These are phyloP conservation scores for Clavispora phyllophila DNA, from an alignment of 805 yeast species.

Conservation along the genomic window DNA sequence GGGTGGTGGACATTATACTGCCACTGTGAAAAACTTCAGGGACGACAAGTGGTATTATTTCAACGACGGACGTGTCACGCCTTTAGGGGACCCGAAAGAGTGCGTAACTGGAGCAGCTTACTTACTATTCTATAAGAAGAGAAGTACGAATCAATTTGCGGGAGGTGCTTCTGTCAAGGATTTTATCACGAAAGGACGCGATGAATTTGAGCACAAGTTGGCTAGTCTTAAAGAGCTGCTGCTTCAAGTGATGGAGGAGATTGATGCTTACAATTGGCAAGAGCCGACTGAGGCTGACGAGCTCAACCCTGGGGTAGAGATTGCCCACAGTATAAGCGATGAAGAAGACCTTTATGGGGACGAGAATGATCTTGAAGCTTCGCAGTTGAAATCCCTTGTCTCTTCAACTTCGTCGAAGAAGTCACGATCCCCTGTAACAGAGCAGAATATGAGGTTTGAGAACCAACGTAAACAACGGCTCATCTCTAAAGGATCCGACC, in stretches of 20 bases:
- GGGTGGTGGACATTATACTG: constrained; percentile 97
- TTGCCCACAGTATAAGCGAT: neutral
- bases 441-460: constrained; percentile 11
- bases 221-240: constrained; percentile 31
- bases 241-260: constrained; percentile 7
- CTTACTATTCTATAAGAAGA: constrained; percentile 71
- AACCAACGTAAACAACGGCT: constrained; percentile 17
- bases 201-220: constrained; percentile 36
- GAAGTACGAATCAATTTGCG: constrained; percentile 25
- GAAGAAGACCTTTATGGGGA: constrained; percentile 8
- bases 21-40: constrained; percentile 73
- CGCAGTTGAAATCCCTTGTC: neutral
- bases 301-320: constrained; percentile 10
- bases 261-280: constrained; percentile 11
- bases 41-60: constrained; percentile 84
- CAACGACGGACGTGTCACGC: constrained; percentile 75
- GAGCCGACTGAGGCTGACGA: constrained; percentile 9
- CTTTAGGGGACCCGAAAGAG: constrained; percentile 50
- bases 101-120: constrained; percentile 79
- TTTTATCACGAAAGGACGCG: constrained; percentile 41
- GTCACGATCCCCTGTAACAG: constrained; percentile 14
- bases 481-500: constrained; percentile 14
- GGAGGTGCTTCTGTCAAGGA: constrained; percentile 17
- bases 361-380: constrained; percentile 3
- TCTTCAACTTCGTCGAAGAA: constrained; percentile 6